Evolutionary conservation across 2,329 filamentous ascomycete genomes (phyloP), one percentile per base, ranked within the genome.

Genomic region (Graphiopsis chlorocephala): DNA sequence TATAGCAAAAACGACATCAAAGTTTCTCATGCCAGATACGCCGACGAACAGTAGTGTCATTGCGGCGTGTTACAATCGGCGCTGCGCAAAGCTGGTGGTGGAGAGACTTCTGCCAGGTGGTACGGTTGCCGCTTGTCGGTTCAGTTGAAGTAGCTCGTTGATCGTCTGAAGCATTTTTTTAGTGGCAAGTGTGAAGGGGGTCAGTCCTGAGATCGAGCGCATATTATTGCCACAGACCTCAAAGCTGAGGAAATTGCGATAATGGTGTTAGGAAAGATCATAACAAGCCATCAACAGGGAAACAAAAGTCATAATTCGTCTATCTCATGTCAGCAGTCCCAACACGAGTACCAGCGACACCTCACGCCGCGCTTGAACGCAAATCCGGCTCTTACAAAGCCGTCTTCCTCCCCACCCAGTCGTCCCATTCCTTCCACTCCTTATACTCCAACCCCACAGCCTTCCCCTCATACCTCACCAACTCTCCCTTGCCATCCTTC

Each of bases 381-480:
- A 47, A 15, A 25, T 2, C 12, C 29, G 4, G 28, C 42, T 25
- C 14, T 15, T n/a, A 61, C 5, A 28, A 14, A 33, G 38, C 20
- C 31, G 47, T 17, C 47, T 62, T 65, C 69, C 72, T 70, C 65
- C 83, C 80, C 23, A 88, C 85, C 90, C 92, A 95, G 17, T 88
- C 84, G 75, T 87, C 86, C 91, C 93, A 97, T 69, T 84, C 84
- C 81, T 86, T 88, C 84, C 88, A 98, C 72, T 94, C 90, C 1
- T 76, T 78, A 75, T 91, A 97, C 57, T 78, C 82, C 66, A 95
- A 76, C 64, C 82, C 88, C 63, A 88, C 85, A 81, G 92, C 93
- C 79, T 88, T 88, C 23, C 95, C 95, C 78, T 95, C 91, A 76
- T 98, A 99, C 70, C 91, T 85, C 63, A 93, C 88, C 2, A 95